These are phyloP conservation scores for Sugiyamaella qingdaonensis DNA, from an alignment of 805 yeast species.

Conservation along the genomic window DNA sequence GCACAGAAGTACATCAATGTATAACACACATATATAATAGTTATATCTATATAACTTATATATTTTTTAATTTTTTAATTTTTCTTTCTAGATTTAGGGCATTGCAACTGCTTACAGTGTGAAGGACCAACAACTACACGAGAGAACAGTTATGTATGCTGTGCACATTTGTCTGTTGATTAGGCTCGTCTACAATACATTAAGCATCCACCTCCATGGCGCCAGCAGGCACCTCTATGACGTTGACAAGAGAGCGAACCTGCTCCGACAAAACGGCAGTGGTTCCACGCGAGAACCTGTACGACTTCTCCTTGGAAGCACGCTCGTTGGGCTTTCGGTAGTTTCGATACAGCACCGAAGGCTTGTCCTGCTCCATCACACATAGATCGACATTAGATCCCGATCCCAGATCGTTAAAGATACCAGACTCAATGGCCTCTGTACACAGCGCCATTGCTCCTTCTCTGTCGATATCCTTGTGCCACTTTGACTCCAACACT, in stretches of 20 bases:
- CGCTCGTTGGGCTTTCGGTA: slow-evolving; percentile 89
- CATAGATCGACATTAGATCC: slow-evolving; percentile 98
- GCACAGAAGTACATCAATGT: slow-evolving; percentile 38
- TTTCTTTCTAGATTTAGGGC: too few relatives aligned
- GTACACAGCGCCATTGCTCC: slow-evolving; percentile 90
- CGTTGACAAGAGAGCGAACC: slow-evolving; percentile 60
- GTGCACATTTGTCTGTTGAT: background rate
- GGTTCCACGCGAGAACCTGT: slow-evolving; percentile 89
- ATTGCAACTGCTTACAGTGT: background rate
- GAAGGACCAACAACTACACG: too few relatives aligned
- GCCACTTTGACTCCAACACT: slow-evolving; percentile 86
- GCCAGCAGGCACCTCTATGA: slow-evolving; percentile 49
- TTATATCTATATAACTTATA: background rate
- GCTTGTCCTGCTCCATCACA: slow-evolving; percentile 85
- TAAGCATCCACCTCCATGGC: slow-evolving; percentile 49
- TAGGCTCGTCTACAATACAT: background rate
- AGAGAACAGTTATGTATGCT: background rate
- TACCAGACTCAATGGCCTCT: slow-evolving; percentile 94
- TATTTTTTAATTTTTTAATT: background rate
- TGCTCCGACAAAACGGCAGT: slow-evolving; percentile 76
- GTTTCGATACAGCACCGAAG: slow-evolving; percentile 76
- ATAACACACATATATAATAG: background rate
- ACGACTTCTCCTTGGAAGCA: slow-evolving; percentile 72
- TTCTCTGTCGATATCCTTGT: slow-evolving; percentile 68
- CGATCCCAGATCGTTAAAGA: slow-evolving; percentile 98